Conservation (phyloP, 805 yeast genomes). For the Schwanniomyces pseudopolymorphus region DNA sequence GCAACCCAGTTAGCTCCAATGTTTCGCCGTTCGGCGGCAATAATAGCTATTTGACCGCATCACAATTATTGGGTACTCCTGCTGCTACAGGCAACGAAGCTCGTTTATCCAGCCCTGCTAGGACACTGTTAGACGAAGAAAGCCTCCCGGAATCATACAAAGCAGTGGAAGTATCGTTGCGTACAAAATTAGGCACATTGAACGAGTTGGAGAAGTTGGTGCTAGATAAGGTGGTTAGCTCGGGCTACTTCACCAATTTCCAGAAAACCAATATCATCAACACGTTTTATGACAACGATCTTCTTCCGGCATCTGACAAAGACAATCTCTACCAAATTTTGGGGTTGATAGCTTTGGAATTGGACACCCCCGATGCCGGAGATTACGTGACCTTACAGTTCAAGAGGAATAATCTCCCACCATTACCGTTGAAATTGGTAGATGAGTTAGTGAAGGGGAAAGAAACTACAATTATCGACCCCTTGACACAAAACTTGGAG, state of each 20-base stretch:
- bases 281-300: constrained; percentile 33
- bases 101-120: not conserved
- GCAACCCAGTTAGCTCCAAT: not conserved
- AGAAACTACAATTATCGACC: constrained; percentile 18
- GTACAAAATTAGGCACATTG: constrained; percentile 16
- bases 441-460: constrained; percentile 5
- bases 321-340: constrained; percentile 33
- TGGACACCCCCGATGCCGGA: constrained; percentile 40
- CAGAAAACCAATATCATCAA: constrained; percentile 35
- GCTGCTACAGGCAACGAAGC: not conserved
- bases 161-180: constrained; percentile 17
- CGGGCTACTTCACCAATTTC: constrained; percentile 23
- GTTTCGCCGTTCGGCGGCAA: constrained; percentile 7
- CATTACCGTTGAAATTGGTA: constrained; percentile 23
- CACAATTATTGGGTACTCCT: constrained; percentile 17
- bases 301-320: constrained; percentile 28
- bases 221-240: constrained; percentile 26
- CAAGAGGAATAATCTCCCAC: constrained; percentile 33
- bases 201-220: constrained; percentile 29
- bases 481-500: constrained; percentile 26
- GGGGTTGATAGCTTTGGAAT: constrained; percentile 43
- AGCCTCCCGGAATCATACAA: constrained; percentile 32
- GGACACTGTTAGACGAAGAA: constrained; percentile 9
- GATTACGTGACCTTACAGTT: constrained; percentile 45
- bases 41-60: constrained; percentile 22